Evolutionary conservation across 1,139 yeast species (phyloP), one percentile per base, ranked within the genome.

Genomic region (Geotrichum cucujoidarum): DNA sequence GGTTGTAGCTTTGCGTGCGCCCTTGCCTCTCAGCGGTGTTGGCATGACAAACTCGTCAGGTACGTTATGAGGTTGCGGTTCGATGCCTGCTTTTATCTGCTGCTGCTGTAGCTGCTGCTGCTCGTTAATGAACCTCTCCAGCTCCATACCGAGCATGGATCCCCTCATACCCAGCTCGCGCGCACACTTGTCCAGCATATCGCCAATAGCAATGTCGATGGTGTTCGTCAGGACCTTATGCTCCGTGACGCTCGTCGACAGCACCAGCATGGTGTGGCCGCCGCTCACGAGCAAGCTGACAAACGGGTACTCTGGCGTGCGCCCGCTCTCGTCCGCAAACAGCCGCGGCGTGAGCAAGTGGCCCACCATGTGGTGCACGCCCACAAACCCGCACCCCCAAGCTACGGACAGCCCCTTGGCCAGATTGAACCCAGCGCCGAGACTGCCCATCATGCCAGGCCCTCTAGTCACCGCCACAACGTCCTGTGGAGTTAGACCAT

Each of bases 341-440:
- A 67, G 63, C 35, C 90, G 70, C 0, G 95, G 83, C 0, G 87
- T 75, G 32, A 92, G 66, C 6, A 92, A 67, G 67, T 92, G 99
- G 0, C 95, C 98, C 48, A 92, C 71, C 98, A 92, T 92, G 60
- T 94, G 98, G 61, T 94, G 95, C 0, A 92, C 96, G 0, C 97
- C 97, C 1, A 92, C 70, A 22, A 88, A 60, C 0, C 97, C 97
- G 2, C 72, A 75, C 22, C 75, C 66, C 83, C 89, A 83, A 0
- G 89, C 97, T 0, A 84, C 70, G 0, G 90, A 71, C 16, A 92
- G 68, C 0, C 97, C 98, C 58, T 88, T 85, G 0, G 95, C 95
- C 37, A 88, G 68, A 59, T 85, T 94, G 36, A 86, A 71, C 1
- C 97, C 94, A 0, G 88, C 84, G 14, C 88, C 76, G 18, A 92